Evolutionary conservation across 352 stramenopile genomes (phyloP).

Genomic region (Globisporangium barbulae): DNA sequence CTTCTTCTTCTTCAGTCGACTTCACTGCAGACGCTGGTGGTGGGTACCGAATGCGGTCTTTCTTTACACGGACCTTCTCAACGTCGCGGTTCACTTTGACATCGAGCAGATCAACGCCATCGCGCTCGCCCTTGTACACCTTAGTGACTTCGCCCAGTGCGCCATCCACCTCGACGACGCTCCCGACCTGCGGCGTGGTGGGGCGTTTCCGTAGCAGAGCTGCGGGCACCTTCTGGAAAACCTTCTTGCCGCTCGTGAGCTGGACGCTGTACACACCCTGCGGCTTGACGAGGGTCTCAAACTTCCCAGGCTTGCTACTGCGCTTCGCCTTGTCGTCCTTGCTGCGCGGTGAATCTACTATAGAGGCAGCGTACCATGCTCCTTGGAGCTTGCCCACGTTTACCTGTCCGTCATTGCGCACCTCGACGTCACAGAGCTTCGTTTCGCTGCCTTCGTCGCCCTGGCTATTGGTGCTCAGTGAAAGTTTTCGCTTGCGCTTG

Average conservation of each 20-base stretch:
- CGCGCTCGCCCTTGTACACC: constrained; percentile 27
- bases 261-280: constrained; percentile 36
- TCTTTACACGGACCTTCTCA: constrained; percentile 56
- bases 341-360: constrained; percentile 17
- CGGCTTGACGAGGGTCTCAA: constrained; percentile 19
- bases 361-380: constrained; percentile 59
- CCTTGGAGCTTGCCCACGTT: constrained; percentile 37
- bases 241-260: constrained; percentile 31
- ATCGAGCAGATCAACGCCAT: constrained; percentile 29
- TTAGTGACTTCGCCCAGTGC: constrained; percentile 55
- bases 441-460: constrained; percentile 8
- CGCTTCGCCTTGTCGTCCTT: background rate
- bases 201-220: constrained; percentile 35
- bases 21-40: constrained; percentile 12
- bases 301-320: constrained; percentile 3
- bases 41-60: constrained; percentile 49
- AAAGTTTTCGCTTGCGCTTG: constrained; percentile 55
- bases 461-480: constrained; percentile 22
- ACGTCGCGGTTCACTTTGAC: constrained; percentile 44
- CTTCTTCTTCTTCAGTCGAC: constrained; percentile 8
- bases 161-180: constrained; percentile 69
- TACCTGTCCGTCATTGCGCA: constrained; percentile 36
- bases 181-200: constrained; percentile 51
- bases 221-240: constrained; percentile 44
- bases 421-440: constrained; percentile 42